Percentiles rank a stretch among this genome's conserved stretches.
These are phyloP conservation scores for Fusarium cyanostomum DNA, from an alignment of 2,329 filamentous ascomycete genomes.

Conservation along the genomic window DNA sequence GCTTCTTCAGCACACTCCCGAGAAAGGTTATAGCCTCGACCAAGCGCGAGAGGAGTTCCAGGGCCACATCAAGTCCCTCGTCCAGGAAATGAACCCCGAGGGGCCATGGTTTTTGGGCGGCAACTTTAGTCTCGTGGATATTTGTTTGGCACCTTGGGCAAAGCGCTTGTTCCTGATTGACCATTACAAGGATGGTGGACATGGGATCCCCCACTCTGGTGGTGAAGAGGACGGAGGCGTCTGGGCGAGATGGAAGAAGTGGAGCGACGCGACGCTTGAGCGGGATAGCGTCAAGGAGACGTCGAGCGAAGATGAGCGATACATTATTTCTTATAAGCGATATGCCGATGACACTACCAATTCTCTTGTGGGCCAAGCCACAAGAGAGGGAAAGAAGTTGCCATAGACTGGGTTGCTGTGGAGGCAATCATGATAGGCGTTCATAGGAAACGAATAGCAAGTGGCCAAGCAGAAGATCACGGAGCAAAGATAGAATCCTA, in stretches of 20 bases:
- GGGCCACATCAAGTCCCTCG: conserved; percentile 66
- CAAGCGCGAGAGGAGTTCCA: conserved; percentile 68
- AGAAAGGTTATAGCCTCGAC: conserved; percentile 59
- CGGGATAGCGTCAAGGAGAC: conserved; percentile 73
- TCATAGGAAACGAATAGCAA: background rate
- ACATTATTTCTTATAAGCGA: conserved; percentile 73
- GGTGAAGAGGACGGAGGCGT: conserved; percentile 68
- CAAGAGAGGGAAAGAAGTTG: conserved; percentile 68
- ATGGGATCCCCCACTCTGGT: conserved; percentile 58
- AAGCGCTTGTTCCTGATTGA: conserved; percentile 78
- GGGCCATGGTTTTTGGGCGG: conserved; percentile 73
- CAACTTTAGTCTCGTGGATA: conserved; percentile 73
- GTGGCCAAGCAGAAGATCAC: background rate
- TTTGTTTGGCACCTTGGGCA: conserved; percentile 78
- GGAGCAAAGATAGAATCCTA: too few relatives aligned
- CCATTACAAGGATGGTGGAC: conserved; percentile 71
- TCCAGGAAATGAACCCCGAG: conserved; percentile 65
- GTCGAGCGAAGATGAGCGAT: conserved; percentile 72
- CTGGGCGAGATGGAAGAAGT: conserved; percentile 73
- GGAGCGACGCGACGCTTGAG: conserved; percentile 66
- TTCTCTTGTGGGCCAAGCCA: conserved; percentile 69
- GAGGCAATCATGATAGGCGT: too few relatives aligned
- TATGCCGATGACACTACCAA: conserved; percentile 73
- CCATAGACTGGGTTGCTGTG: conserved; percentile 50
- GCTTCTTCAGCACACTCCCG: conserved; percentile 63